A percentile compares a stretch with the other conserved stretches of the same genome.
phyloP scores from a whole-genome alignment of 1,284 basidiomycete genomes.

The Fistulinella staudtii region DNA sequence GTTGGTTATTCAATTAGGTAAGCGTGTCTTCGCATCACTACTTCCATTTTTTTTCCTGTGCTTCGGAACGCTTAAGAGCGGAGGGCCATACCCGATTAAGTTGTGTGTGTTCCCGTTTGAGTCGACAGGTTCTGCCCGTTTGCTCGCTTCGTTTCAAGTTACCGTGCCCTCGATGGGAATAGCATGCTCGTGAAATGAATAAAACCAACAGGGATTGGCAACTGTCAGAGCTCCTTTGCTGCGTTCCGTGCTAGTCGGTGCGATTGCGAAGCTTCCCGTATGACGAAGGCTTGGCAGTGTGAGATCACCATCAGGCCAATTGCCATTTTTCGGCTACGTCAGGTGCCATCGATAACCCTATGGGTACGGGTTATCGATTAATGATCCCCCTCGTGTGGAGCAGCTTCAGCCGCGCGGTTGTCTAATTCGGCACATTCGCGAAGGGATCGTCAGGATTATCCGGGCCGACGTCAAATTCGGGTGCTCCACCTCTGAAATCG shows the following conservation, averaged over 20 bases:
- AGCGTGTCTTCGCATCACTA: conserved; percentile 10
- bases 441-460: conserved; percentile 35
- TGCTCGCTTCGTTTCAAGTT: conserved; percentile 23
- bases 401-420: conserved; percentile 15
- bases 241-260: conserved; percentile 26
- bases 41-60: conserved; percentile 30
- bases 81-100: conserved; percentile 17
- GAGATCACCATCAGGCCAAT: conserved; percentile 18
- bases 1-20: conserved; percentile 19
- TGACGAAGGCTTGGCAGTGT: conserved; percentile 7
- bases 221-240: conserved; percentile 7
- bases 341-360: conserved; percentile 24
- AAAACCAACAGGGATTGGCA: conserved; percentile 11
- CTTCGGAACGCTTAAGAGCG: conserved; percentile 25
- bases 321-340: conserved; percentile 10
- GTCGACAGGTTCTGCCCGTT: conserved; percentile 4
- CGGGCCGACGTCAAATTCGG: conserved; percentile 26
- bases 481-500: conserved; percentile 8
- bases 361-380: conserved; percentile 16
- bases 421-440: conserved; percentile 23
- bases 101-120: conserved; percentile 10
- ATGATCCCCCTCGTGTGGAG: conserved; percentile 25
- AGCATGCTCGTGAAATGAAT: conserved; percentile 19
- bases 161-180: conserved; percentile 19
- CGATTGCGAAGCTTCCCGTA: conserved; percentile 13